Evolutionary conservation across 2,329 filamentous ascomycete species (phyloP), one percentile per base, ranked within the genome.

Genomic region (Macrophomina tecta): DNA sequence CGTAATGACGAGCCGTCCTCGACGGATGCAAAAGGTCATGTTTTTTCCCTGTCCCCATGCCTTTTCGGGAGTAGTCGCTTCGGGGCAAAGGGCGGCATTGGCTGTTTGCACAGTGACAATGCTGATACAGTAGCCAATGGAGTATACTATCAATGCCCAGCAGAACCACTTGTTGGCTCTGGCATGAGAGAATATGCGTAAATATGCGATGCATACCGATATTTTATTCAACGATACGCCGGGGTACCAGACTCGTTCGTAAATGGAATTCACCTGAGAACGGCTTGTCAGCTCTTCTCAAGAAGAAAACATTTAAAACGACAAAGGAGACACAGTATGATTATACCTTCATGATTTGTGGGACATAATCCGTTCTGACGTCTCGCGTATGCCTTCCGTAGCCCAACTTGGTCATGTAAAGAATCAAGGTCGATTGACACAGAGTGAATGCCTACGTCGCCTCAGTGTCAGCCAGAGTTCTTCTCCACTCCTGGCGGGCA

Each of bases 21-120:
- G 69, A 49, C 75, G 69, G 52, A 76, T 73, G 51, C 75, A 77
- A 9, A 5, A 36, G 65, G n/a, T 71, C 71, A 65, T 76, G 76
- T 71, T 75, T 74, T 64, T 68, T 67, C 1, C 69, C 72, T 12
- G 76, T 53, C 4, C 73, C 75, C 4, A 75, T 46, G 1, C 74
- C 69, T 60, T 75, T 72, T n/a, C 71, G 69, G 8, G 69, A 56
- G 49, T 40, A 75, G 75, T 64, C 76, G 74, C 64, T 72, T 77
- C 11, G 74, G 56, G 64, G 70, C 75, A 55, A 75, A 76, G 51
- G 74, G 45, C 5, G 70, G 72, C 16, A 73, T 72, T 70, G 4
- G 69, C 66, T 4, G 73, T 52, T 5, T 74, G 58, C 0, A 72
- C 69, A 14, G 68, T 58, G 4, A 70, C 69, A 62, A 71, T 69